Evolutionary conservation across 768 basidiomycete genomes (phyloP).

Genomic region (Leccinum longicurvipes): DNA sequence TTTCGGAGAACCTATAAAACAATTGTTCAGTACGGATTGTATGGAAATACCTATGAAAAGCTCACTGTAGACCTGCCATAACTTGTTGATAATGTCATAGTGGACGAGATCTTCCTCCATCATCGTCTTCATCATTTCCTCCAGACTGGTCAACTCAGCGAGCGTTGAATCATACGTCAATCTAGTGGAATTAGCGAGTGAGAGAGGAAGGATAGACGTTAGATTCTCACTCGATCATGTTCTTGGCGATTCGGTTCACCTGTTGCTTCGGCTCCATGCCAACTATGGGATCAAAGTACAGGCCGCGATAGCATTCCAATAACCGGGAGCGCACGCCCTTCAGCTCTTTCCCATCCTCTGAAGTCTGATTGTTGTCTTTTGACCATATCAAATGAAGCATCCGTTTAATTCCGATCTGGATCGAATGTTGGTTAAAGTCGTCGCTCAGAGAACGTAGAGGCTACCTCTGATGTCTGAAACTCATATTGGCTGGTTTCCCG

Average conservation of each 20-base stretch:
- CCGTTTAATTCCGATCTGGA: slow-evolving; percentile 82
- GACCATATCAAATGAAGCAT: slow-evolving; percentile 98
- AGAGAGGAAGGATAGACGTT: background rate
- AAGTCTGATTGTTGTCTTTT: slow-evolving; percentile 84
- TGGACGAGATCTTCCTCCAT: slow-evolving; percentile 87
- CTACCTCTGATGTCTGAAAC: slow-evolving; percentile 73
- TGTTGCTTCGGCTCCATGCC: slow-evolving; percentile 80
- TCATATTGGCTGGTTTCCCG: slow-evolving; percentile 76
- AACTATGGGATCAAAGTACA: slow-evolving; percentile 85
- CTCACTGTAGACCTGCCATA: slow-evolving; percentile 97
- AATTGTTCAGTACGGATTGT: background rate
- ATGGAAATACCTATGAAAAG: background rate
- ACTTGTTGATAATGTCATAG: slow-evolving; percentile 78
- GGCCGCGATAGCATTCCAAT: slow-evolving; percentile 79
- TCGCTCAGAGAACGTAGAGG: background rate
- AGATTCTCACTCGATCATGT: slow-evolving; percentile 85
- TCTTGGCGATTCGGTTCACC: slow-evolving; percentile 89
- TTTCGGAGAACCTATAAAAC: slow-evolving; percentile 59
- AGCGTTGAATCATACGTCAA: slow-evolving; percentile 89
- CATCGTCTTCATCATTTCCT: slow-evolving; percentile 96
- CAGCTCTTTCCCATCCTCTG: slow-evolving; percentile 72
- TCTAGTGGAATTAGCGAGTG: slow-evolving; percentile 39
- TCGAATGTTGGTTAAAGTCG: slow-evolving; percentile 1
- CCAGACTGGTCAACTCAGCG: slow-evolving; percentile 92
- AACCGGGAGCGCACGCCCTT: slow-evolving; percentile 86